A percentile compares a stretch with the other conserved stretches of the same genome.
These are phyloP conservation scores for Diaporthe humulicola DNA, from an alignment of 2,329 filamentous ascomycete genomes.

Conservation along the genomic window DNA sequence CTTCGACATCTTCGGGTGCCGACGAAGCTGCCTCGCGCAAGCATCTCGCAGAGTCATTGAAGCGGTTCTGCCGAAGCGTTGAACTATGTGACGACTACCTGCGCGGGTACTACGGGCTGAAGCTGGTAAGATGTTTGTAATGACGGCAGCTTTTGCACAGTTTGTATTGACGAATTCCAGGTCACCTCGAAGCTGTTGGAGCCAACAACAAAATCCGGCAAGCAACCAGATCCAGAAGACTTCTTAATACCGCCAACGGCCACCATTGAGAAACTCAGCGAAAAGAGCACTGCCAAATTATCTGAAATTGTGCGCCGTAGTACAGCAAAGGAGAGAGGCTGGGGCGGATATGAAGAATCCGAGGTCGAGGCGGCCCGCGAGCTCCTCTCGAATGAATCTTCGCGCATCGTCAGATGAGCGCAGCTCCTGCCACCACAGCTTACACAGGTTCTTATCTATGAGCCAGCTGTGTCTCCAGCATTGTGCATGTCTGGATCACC, in stretches of 20 bases:
- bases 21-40: slow-evolving; percentile 58
- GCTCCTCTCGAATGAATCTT: slow-evolving; percentile 69
- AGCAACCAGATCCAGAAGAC: slow-evolving; percentile 61
- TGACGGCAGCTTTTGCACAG: background rate
- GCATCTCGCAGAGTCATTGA: slow-evolving; percentile 79
- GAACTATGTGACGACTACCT: slow-evolving; percentile 95
- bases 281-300: slow-evolving; percentile 80
- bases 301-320: slow-evolving; percentile 80
- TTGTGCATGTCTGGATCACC: slow-evolving; percentile 35
- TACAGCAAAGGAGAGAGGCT: slow-evolving; percentile 71
- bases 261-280: slow-evolving; percentile 77
- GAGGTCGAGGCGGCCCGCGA: slow-evolving; percentile 81
- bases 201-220: slow-evolving; percentile 57
- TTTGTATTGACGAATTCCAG: slow-evolving; percentile 52
- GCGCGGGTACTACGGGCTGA: slow-evolving; percentile 92
- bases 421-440: slow-evolving; percentile 20
- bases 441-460: slow-evolving; percentile 20
- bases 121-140: slow-evolving; percentile 68
- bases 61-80: slow-evolving; percentile 89
- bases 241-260: slow-evolving; percentile 67
- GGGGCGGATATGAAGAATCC: slow-evolving; percentile 79
- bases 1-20: slow-evolving; percentile 59
- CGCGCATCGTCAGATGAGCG: slow-evolving; percentile 58
- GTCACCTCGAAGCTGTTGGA: slow-evolving; percentile 64
- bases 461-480: slow-evolving; percentile 47